Evolutionary conservation across 768 basidiomycete genomes (phyloP).

Genomic region (Tylopilus rubrobrunneus): DNA sequence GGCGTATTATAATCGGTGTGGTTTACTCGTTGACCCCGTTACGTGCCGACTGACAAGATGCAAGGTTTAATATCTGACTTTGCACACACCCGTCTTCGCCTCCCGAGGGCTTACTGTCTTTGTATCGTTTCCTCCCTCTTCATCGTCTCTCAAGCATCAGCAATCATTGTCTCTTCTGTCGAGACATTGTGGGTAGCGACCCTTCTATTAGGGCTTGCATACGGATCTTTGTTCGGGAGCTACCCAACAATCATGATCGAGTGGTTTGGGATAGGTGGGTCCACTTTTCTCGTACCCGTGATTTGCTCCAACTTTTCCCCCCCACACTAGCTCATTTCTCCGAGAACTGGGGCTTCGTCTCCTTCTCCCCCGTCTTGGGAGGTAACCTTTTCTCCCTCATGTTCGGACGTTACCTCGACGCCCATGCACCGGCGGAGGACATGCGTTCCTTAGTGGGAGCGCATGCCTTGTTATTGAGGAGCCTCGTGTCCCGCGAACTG

Average conservation of each 20-base stretch:
- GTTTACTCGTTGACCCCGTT: not conserved
- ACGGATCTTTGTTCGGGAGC: constrained; percentile 72
- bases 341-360: constrained; percentile 83
- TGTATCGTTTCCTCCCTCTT: constrained; percentile 63
- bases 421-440: constrained; percentile 42
- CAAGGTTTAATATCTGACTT: constrained; percentile 70
- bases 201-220: constrained; percentile 41
- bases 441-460: not conserved
- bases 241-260: constrained; percentile 77
- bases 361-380: constrained; percentile 69
- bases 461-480: not conserved
- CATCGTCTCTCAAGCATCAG: constrained; percentile 66
- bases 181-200: constrained; percentile 56
- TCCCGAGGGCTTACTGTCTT: constrained; percentile 70
- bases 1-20: constrained; percentile 72
- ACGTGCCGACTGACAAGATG: not conserved
- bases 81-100: constrained; percentile 47
- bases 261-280: constrained; percentile 85
- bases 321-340: constrained; percentile 56
- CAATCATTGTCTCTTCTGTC: constrained; percentile 53
- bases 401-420: constrained; percentile 79
- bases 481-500: constrained; percentile 12
- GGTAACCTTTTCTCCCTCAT: constrained; percentile 82
- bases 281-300: not conserved
- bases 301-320: not conserved